Conservation (phyloP, 495 filamentous ascomycete species). For the Neurospora africana region DNA sequence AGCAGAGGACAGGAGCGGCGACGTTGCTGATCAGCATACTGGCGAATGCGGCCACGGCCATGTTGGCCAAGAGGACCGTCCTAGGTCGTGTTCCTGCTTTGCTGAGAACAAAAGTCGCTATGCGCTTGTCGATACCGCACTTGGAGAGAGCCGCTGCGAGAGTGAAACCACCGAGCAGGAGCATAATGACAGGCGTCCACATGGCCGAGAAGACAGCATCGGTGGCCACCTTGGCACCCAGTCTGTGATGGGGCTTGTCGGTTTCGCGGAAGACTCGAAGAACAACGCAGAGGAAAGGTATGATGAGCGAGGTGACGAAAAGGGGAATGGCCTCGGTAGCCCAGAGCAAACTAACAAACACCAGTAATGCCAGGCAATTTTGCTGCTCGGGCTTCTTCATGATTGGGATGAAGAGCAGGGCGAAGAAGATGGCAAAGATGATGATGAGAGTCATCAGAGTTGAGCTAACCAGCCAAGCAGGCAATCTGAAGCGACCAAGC, state of each 20-base stretch:
- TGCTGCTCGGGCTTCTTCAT: conserved; percentile 82
- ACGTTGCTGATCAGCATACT: conserved; percentile 99
- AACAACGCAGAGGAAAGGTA: conserved; percentile 87
- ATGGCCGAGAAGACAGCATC: conserved; percentile 81
- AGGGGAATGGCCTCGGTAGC: conserved; percentile 96
- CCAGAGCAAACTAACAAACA: conserved; percentile 92
- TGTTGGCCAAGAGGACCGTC: conserved; percentile 84
- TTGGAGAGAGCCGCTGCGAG: conserved; percentile 93
- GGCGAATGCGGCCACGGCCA: conserved; percentile 95
- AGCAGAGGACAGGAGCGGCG: conserved; percentile 95
- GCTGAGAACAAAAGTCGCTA: conserved; percentile 93
- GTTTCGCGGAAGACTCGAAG: conserved; percentile 75
- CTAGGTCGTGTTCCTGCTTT: conserved; percentile 86
- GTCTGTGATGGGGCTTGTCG: conserved; percentile 53
- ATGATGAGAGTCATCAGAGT: conserved; percentile 67
- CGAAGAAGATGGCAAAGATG: conserved; percentile 61
- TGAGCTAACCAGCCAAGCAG: conserved; percentile 71
- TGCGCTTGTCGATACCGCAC: conserved; percentile 92
- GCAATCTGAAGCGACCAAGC: conserved; percentile 62
- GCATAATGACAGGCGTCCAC: conserved; percentile 99
- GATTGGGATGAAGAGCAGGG: conserved; percentile 61
- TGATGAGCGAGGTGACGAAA: conserved; percentile 89
- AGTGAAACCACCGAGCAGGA: conserved; percentile 91
- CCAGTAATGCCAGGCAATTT: conserved; percentile 87
- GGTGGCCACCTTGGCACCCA: conserved; percentile 65